phyloP scores from a whole-genome alignment of 495 filamentous ascomycete genomes.

The Parachaetomium inaequale region DNA sequence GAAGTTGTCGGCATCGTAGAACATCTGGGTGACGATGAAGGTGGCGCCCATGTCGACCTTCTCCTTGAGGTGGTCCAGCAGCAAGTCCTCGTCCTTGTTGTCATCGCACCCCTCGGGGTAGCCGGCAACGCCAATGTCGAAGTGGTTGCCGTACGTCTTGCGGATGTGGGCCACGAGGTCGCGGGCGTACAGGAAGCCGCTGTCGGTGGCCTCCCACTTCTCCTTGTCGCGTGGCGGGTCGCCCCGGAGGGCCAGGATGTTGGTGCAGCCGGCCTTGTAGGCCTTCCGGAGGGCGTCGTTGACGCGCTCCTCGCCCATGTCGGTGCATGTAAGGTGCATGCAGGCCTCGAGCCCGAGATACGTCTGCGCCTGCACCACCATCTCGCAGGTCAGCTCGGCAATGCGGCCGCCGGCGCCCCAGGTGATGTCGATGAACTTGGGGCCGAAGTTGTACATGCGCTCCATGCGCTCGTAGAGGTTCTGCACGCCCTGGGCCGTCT shows the following conservation, averaged over 20 bases:
- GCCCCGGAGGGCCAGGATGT: conserved; percentile 91
- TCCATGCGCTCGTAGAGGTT: conserved; percentile 99
- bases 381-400: conserved; percentile 91
- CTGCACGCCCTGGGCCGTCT: conserved; percentile 97
- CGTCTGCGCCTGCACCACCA: conserved; percentile 96
- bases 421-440: conserved; percentile 95
- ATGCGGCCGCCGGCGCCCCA: conserved; percentile 95
- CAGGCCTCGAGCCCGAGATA: conserved; percentile 95
- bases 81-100: conserved; percentile 72
- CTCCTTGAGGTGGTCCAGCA: conserved; percentile 93
- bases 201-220: conserved; percentile 81
- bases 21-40: conserved; percentile 98
- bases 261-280: conserved; percentile 94
- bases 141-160: conserved; percentile 85
- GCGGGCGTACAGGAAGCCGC: conserved; percentile 85
- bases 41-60: conserved; percentile 93
- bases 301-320: conserved; percentile 90
- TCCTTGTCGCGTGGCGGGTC: conserved; percentile 95
- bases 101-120: conserved; percentile 97
- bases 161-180: conserved; percentile 94
- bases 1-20: conserved; percentile 96
- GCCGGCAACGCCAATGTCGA: conserved; percentile 95
- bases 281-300: conserved; percentile 83
- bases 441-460: conserved; percentile 92
- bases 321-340: conserved; percentile 99